Conservation (phyloP, 1,284 basidiomycete genomes). For the Ustilago bromivora region DNA sequence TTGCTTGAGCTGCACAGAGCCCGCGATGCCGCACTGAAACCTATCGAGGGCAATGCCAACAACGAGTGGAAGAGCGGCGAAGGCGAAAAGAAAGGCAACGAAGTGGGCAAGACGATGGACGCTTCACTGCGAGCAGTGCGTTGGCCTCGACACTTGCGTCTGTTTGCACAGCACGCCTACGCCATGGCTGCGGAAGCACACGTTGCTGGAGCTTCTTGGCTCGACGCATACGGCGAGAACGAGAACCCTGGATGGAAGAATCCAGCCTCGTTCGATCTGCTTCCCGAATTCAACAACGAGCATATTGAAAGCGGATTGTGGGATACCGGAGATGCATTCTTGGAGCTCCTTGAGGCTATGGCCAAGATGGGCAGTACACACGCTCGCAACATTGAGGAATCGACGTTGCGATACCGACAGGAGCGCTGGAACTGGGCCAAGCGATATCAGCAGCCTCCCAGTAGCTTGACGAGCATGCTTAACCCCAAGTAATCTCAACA, state of each 20-base stretch:
- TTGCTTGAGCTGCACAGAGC: constrained; percentile 39
- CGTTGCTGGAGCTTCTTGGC: constrained; percentile 42
- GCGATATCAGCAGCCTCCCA: constrained; percentile 41
- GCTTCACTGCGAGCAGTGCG: constrained; percentile 52
- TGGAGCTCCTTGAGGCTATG: constrained; percentile 52
- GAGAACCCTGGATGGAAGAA: constrained; percentile 46
- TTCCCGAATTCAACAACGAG: constrained; percentile 40
- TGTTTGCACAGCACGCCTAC: constrained; percentile 56
- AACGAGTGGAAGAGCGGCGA: constrained; percentile 25
- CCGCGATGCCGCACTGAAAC: constrained; percentile 42
- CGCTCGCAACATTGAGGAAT: constrained; percentile 41
- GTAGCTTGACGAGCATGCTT: constrained; percentile 34
- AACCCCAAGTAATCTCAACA: constrained; percentile 9
- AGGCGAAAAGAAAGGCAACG: constrained; percentile 52
- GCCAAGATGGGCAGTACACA: constrained; percentile 55
- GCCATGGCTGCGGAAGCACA: constrained; percentile 58
- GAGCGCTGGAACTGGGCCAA: constrained; percentile 52
- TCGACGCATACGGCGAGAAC: constrained; percentile 27
- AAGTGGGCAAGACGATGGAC: constrained; percentile 52
- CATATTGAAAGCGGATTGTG: constrained; percentile 47
- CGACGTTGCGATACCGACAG: constrained; percentile 45
- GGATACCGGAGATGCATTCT: constrained; percentile 51
- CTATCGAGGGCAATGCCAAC: constrained; percentile 25
- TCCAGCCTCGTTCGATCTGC: constrained; percentile 39
- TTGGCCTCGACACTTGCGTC: constrained; percentile 55